These are phyloP conservation scores for Monosporascus sp. DNA, from an alignment of 2,329 filamentous ascomycete species.

Conservation along the genomic window DNA sequence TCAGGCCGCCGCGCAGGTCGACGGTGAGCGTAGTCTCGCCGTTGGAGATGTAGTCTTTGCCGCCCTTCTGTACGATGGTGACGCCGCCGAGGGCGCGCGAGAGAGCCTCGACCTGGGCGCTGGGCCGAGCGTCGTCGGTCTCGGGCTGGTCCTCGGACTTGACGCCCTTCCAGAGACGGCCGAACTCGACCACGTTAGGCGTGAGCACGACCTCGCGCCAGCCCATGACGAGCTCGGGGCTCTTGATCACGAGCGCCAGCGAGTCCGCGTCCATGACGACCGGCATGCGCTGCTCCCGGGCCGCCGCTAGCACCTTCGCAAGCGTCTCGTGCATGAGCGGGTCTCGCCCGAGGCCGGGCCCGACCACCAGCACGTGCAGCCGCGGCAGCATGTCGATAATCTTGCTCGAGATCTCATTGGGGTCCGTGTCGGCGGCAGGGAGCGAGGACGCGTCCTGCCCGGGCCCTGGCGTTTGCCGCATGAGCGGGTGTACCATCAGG, in stretches of 20 bases:
- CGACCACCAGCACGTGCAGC: constrained; percentile 87
- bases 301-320: constrained; percentile 71
- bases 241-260: constrained; percentile 68
- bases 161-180: constrained; percentile 70
- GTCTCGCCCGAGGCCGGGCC: constrained; percentile 87
- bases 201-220: constrained; percentile 84
- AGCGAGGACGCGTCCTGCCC: constrained; percentile 35
- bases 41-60: constrained; percentile 76
- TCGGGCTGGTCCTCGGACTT: constrained; percentile 42
- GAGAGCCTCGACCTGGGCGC: constrained; percentile 56
- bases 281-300: constrained; percentile 65
- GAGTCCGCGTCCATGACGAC: constrained; percentile 92
- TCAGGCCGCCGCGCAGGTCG: constrained; percentile 75
- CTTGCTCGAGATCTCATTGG: constrained; percentile 55
- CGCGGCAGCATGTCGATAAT: constrained; percentile 79
- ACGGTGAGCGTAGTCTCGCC: constrained; percentile 69
- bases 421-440: constrained; percentile 50
- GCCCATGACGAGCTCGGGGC: constrained; percentile 72
- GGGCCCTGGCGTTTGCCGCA: constrained; percentile 62
- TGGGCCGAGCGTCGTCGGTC: constrained; percentile 24
- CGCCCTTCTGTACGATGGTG: constrained; percentile 86
- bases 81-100: constrained; percentile 77
- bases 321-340: constrained; percentile 85
- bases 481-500: constrained; percentile 95
- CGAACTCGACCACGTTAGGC: constrained; percentile 93